Evolutionary conservation across 1,139 yeast genomes (phyloP).

Genomic region (Eremothecium gossypii): DNA sequence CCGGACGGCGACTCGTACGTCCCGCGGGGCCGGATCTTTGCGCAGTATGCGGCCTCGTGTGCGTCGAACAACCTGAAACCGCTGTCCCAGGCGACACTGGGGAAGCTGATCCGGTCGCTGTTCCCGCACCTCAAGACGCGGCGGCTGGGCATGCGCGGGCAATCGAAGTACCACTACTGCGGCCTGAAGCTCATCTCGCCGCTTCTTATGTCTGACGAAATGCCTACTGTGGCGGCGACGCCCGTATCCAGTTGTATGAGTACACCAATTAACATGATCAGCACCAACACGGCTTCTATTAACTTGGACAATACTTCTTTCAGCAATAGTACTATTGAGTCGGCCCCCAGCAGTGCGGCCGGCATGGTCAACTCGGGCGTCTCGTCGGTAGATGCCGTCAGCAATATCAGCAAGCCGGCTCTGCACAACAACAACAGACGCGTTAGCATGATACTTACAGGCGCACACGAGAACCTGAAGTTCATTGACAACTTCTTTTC

Average conservation of each 20-base stretch:
- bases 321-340: background rate
- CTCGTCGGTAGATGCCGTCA: background rate
- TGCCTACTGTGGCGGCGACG: conserved; percentile 7
- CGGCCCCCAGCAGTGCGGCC: background rate
- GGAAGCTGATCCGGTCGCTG: conserved; percentile 65
- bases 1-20: conserved; percentile 60
- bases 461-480: conserved; percentile 7
- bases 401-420: conserved; percentile 18
- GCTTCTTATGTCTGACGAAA: conserved; percentile 16
- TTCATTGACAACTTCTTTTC: conserved; percentile 27
- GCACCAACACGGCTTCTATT: background rate
- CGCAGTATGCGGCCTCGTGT: conserved; percentile 68
- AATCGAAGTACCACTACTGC: conserved; percentile 84
- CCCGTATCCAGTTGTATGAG: conserved; percentile 2
- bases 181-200: conserved; percentile 51
- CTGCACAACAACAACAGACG: background rate
- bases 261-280: background rate
- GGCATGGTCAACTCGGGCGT: background rate
- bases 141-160: conserved; percentile 81
- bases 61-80: conserved; percentile 60
- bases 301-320: background rate
- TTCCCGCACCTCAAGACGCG: conserved; percentile 75
- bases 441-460: background rate
- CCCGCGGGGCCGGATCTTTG: conserved; percentile 75
- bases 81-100: conserved; percentile 78